Evolutionary conservation across 331 rosid species (phyloP).

Genomic region (Cydonia oblonga): DNA sequence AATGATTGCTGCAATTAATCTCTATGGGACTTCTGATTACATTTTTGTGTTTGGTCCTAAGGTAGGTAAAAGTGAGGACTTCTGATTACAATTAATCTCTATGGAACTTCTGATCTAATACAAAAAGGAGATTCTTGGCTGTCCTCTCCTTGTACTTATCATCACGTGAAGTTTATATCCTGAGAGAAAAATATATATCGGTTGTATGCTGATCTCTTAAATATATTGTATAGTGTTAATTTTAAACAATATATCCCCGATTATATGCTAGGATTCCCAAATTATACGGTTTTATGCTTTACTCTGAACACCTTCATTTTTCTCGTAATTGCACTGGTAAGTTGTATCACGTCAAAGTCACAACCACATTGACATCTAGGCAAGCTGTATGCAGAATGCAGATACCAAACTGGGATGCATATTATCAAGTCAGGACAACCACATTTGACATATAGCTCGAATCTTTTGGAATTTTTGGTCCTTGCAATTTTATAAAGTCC

Average conservation of each 20-base stretch:
- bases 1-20: background rate
- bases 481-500: background rate
- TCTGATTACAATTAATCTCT: too few species aligned
- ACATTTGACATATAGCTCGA: background rate
- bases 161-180: background rate
- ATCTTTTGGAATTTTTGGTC: background rate
- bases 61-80: too few species aligned
- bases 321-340: background rate
- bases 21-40: background rate
- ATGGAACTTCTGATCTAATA: too few species aligned
- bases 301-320: background rate
- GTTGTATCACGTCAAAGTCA: background rate
- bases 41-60: background rate
- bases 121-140: background rate
- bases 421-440: background rate
- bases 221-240: background rate
- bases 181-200: too few species aligned
- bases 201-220: background rate
- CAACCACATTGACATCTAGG: background rate
- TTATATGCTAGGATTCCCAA: background rate
- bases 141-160: background rate
- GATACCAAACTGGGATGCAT: background rate
- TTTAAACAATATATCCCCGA: too few species aligned
- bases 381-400: background rate
- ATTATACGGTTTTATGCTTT: background rate